A percentile compares a stretch with the other conserved stretches of the same genome.
These are phyloP conservation scores for Tillandsia leiboldiana DNA, from an alignment of 176 grass and related monocot genomes.

Conservation along the genomic window DNA sequence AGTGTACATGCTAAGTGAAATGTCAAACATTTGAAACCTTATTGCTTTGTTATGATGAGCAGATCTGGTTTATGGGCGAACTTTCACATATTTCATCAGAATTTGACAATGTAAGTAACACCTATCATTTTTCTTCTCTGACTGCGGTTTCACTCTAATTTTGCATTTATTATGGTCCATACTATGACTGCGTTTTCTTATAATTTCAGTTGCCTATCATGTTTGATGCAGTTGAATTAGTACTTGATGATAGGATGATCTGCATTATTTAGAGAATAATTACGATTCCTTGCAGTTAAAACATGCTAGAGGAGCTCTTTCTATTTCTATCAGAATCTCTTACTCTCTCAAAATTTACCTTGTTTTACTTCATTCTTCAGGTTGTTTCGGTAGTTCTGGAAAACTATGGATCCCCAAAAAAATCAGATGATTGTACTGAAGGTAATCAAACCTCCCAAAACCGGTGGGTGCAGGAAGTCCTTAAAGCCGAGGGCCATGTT, in stretches of 20 bases:
- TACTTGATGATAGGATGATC: no score
- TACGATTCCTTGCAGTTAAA: no score
- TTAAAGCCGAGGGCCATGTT: slow-evolving; percentile 43
- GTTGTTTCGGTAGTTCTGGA: slow-evolving; percentile 86
- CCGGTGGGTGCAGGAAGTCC: slow-evolving; percentile 46
- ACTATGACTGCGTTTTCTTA: no score
- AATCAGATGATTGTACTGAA: slow-evolving; percentile 6
- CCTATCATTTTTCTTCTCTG: slow-evolving; percentile 8
- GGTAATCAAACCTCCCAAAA: slow-evolving; percentile 19
- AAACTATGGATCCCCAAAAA: slow-evolving; percentile 53
- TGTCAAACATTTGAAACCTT: not conserved
- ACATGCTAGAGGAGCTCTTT: no score
- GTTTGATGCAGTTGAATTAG: no score
- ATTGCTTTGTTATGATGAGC: slow-evolving; percentile 21
- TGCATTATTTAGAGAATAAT: no score
- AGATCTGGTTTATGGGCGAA: slow-evolving; percentile 99
- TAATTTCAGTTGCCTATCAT: no score
- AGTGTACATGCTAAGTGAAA: no score
- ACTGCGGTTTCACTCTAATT: not conserved
- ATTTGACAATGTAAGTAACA: slow-evolving; percentile 86
- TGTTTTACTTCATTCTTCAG: slow-evolving; percentile 11
- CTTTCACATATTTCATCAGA: slow-evolving; percentile 92
- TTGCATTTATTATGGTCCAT: slow-evolving; percentile 10
- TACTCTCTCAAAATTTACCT: not conserved
- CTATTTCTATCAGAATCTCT: no score